Evolutionary conservation across 2,329 filamentous ascomycete species (phyloP).

Genomic region (Fusarium sp.): DNA sequence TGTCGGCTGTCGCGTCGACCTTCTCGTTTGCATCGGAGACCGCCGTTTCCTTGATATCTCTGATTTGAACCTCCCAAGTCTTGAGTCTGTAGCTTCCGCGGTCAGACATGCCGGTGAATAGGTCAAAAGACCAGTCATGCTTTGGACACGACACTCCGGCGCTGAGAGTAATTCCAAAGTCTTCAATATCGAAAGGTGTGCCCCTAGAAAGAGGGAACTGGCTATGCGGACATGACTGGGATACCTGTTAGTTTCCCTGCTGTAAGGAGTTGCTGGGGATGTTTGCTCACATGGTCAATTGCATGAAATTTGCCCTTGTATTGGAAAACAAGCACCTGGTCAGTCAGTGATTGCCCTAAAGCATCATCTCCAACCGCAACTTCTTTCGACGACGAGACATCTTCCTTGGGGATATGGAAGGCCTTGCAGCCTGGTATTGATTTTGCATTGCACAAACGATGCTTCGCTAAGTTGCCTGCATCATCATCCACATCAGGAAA

Average conservation of each 20-base stretch:
- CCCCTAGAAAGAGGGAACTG: constrained; percentile 73
- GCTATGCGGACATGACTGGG: constrained; percentile 73
- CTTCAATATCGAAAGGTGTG: constrained; percentile 75
- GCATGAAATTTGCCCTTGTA: constrained; percentile 74
- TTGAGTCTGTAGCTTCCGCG: constrained; percentile 70
- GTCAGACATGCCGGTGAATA: constrained; percentile 71
- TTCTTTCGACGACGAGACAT: constrained; percentile 51
- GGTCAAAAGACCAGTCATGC: constrained; percentile 77
- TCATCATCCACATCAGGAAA: constrained; percentile 64
- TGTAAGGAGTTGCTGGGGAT: too few species aligned
- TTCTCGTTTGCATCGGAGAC: neutral
- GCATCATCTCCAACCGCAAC: constrained; percentile 51
- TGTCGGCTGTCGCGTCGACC: constrained; percentile 6
- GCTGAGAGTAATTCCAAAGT: constrained; percentile 73
- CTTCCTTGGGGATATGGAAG: constrained; percentile 60
- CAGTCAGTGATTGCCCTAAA: constrained; percentile 54
- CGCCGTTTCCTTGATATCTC: constrained; percentile 40
- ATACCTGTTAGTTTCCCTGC: neutral
- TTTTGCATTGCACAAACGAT: constrained; percentile 52
- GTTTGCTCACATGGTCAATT: constrained; percentile 71
- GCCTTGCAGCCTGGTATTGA: constrained; percentile 68
- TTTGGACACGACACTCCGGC: constrained; percentile 74
- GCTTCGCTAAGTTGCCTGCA: constrained; percentile 52
- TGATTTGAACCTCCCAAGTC: constrained; percentile 72
- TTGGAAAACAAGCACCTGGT: constrained; percentile 74